phyloP scores from a whole-genome alignment of 768 basidiomycete species.

The Sutorius australiensis region DNA sequence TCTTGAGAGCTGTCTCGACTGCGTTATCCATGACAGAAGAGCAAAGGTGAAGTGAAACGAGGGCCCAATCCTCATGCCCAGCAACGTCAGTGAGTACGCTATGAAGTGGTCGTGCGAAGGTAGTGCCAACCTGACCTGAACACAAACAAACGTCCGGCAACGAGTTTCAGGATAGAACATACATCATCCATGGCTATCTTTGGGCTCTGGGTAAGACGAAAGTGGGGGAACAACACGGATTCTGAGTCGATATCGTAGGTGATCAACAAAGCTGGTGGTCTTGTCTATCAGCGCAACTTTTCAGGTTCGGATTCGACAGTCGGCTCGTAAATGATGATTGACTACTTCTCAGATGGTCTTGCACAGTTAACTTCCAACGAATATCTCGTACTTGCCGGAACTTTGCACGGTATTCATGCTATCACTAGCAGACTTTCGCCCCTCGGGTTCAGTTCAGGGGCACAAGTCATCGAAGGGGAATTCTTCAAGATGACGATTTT shows the following conservation, averaged over 20 bases:
- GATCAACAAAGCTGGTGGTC: slow-evolving; percentile 97
- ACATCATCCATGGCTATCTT: slow-evolving; percentile 63
- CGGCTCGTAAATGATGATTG: neutral
- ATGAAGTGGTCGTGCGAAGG: slow-evolving; percentile 13
- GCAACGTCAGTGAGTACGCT: neutral
- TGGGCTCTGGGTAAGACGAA: slow-evolving; percentile 67
- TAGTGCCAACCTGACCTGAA: neutral
- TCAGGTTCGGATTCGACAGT: slow-evolving; percentile 52
- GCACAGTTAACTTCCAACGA: slow-evolving; percentile 89
- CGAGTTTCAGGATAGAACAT: neutral
- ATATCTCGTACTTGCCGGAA: slow-evolving; percentile 93
- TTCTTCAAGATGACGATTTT: slow-evolving; percentile 92
- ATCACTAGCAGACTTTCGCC: slow-evolving; percentile 92
- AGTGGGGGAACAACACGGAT: neutral
- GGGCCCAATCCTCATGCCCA: slow-evolving; percentile 15
- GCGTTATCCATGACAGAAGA: slow-evolving; percentile 22
- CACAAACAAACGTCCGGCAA: neutral
- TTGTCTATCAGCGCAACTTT: slow-evolving; percentile 91
- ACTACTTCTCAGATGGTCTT: slow-evolving; percentile 67
- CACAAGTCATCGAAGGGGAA: slow-evolving; percentile 94
- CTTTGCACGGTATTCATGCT: slow-evolving; percentile 97
- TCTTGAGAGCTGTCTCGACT: slow-evolving; percentile 28
- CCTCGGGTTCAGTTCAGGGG: slow-evolving; percentile 75
- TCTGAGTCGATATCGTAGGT: slow-evolving; percentile 47
- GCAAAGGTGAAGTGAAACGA: slow-evolving; percentile 7